Evolutionary conservation across 768 basidiomycete species (phyloP), one percentile per base, ranked within the genome.

Genomic region (Amanita pseudoporphyria): DNA sequence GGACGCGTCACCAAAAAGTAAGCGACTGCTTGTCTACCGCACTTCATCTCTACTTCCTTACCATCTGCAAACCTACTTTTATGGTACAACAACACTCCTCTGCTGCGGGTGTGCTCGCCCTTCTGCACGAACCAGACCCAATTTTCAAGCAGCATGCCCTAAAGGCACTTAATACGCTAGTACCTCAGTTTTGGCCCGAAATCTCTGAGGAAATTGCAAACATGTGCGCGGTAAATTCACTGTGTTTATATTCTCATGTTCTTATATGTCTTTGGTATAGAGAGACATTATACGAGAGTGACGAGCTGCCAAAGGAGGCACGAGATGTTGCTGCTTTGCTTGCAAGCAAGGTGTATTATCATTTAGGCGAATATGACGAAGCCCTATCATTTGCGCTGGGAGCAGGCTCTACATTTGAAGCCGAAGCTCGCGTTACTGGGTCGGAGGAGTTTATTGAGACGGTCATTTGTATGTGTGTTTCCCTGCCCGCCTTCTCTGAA

Each of bases 291-390:
- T 92, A 95, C 56, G 96, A 98, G 68, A 80, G 76, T 51, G 74
- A 84, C 10, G 79, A 85, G 32, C 74, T 97, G 6, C 76, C 87
- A 0, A 74, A 78, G 54, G 71, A 81, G 45, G 80, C 85, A 12
- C 84, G 87, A 32, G 79, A 87, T 58, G 77, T 82, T 45, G 94
- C 96, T 16, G 91, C 94, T 18, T 72, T 98, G 45, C 76, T 99
- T 24, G 86, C 88, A n/a, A 94, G 92, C 74, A 98, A 98, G 65
- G 88, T 98, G 44, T 98, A 98, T 68, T 98, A 92, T 69, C 95
- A 87, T 75, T 75, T 99, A 43, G 92, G 88, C 55, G 89, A 91
- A 64, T 88, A 95, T 58, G 91, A 94, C 60, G 96, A 99, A 63
- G 90, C 94, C 24, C 77, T 99, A 52, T 85, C 89, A 10, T 97